Evolutionary conservation across 192 early-diverging fungal genomes (phyloP), one percentile per base, ranked within the genome.

Genomic region (Thamnidium elegans): DNA sequence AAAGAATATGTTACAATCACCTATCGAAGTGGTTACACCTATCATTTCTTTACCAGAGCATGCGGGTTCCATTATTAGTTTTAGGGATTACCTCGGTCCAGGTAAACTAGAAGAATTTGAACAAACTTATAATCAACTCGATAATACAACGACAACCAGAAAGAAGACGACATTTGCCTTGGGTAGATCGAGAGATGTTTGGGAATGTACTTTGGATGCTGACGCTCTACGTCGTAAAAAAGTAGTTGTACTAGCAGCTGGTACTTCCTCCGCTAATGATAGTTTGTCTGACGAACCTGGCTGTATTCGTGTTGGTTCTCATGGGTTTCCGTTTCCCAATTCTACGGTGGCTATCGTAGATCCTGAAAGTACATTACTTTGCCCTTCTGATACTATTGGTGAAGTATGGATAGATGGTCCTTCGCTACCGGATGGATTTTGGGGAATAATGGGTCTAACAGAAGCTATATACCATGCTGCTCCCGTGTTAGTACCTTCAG

Each of bases 381-480:
- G 87, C 46, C 81, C 86, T 14, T 77, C 87, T 0, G 84, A 90
- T 67, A 78, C 84, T 0, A 82, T 93, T 50, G 92, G 92, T 26
- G 92, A 94, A 77, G 82, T 94, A 19, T 93, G 92, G 90, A 78
- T 93, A 6, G 82, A 86, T 68, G 85, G 87, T 2, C 87, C 87
- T 17, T 85, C 81, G 31, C 73, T 94, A 32, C 85, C 87, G 11
- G 81, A 80, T 30, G 87, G 87, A 6, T 92, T 93, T 75, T 92
- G 87, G 90, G 86, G 80, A 10, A 71, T 92, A 30, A 83, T 87
- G 7, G 86, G 86, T 65, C 79, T 89, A 46, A 90, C 81, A 3
- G 80, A 89, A 58, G 81, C 82, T 14, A 87, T 91, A 6, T 92
- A 92, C 68, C 78, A 82, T 39, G 89, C 87, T 2, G 69, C 79